phyloP scores from a whole-genome alignment of 345 rosid species.

The Salix koriyanagi region DNA sequence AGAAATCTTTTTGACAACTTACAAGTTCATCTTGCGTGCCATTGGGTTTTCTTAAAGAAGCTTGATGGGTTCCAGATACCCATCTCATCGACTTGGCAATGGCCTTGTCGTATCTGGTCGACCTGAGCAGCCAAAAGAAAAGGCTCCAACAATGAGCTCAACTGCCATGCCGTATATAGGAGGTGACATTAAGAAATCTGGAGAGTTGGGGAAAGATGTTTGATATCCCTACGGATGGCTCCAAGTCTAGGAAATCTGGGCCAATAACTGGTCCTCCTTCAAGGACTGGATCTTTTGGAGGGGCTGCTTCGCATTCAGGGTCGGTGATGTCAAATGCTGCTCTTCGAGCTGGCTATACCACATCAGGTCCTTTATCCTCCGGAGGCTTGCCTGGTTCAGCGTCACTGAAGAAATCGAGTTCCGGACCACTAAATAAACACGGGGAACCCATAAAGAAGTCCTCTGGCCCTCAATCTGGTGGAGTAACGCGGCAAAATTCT shows the following conservation, averaged over 20 bases:
- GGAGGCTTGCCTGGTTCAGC: constrained; percentile 17
- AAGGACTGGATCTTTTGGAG: constrained; percentile 21
- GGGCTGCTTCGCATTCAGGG: constrained; percentile 10
- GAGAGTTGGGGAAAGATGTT: constrained; percentile 27
- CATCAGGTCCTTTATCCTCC: constrained; percentile 23
- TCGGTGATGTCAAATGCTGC: constrained; percentile 10
- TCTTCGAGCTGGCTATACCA: constrained; percentile 16
- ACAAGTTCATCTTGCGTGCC: not conserved
- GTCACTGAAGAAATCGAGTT: constrained; percentile 19
- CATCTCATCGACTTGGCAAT: constrained; percentile 24
- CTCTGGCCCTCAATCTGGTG: constrained; percentile 23
- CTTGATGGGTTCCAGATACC: constrained; percentile 22
- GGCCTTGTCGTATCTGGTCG: constrained; percentile 20
- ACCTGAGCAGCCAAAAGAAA: constrained; percentile 27
- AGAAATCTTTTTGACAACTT: not conserved
- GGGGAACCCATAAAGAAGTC: constrained; percentile 22
- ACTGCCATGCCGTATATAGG: constrained; percentile 24
- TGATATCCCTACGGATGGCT: constrained; percentile 14
- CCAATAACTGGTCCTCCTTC: constrained; percentile 18
- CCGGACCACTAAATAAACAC: constrained; percentile 20
- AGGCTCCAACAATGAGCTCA: constrained; percentile 23
- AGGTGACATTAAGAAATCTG: constrained; percentile 25
- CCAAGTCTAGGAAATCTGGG: constrained; percentile 25
- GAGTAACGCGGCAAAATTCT: constrained; percentile 17
- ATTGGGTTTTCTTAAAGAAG: not conserved